Base-by-base conservation (phyloP, 2,329 filamentous ascomycete species). In the Sporothrix pallida region DNA sequence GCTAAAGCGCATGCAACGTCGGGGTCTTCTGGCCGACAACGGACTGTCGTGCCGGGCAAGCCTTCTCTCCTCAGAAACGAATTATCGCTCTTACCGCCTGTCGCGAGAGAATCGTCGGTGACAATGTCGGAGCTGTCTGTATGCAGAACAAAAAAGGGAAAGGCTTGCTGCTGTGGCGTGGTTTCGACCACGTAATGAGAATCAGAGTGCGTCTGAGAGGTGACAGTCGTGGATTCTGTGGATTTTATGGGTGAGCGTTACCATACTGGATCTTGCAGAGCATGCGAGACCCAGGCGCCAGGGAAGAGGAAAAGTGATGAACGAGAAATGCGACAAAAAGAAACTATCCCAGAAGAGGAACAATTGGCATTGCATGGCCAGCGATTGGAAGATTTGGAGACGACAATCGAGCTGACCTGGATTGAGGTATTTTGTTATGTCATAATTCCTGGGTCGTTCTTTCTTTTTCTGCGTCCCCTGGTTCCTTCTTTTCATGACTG, bases 101-200 rank as follows among this genome's bases (percentile, higher is more conserved):
- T 26, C 42, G 42, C 62, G 62, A 67, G 62, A 17, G 17, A 6
- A 6, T n/a, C 26, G 48, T 54, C 17, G 44, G 13, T 9, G 67
- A 10, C 13, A 37, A 37, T 37, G 23, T 37, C 65, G 23, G 63
- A 10, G 48, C 31, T 37, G 31, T 37, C 31, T 37, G 31, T 37
- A 7, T 2, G 48, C 15, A 26, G 7, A 48, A 70, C 17, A 9
- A 37, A 20, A 13, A 58, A 46, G 23, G 9, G 52, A 56, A 9
- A 58, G 68, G 31, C 17, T 12, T 9, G 15, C 9, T 56, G 26
- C 20, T 44, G 31, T 46, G 17, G 69, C 12, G 42, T 71, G 54
- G 54, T 71, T 71, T 62, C 20, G 37, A n/a, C 54, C 42, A 48
- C 69, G 69, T 71, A 62, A 71, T 70, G 52, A 70, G 68, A 70